A percentile compares a stretch with the other conserved stretches of the same genome.
These are phyloP conservation scores for Penicillium frequentans DNA, from an alignment of 2,329 filamentous ascomycete genomes.

Conservation along the genomic window DNA sequence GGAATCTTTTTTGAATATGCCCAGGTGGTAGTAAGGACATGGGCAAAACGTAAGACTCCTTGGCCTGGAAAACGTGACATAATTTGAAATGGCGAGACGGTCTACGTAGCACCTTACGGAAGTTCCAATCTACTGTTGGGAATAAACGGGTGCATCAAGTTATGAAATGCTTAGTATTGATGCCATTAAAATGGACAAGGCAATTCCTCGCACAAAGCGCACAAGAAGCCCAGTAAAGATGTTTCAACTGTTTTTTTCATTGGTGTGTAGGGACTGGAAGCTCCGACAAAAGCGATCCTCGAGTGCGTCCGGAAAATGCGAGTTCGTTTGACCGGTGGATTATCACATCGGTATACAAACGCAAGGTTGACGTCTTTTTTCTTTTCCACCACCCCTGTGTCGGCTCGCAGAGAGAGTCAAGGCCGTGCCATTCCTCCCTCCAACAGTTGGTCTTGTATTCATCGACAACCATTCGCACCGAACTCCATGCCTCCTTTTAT, in stretches of 20 bases:
- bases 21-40: no score
- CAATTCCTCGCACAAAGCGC: background rate
- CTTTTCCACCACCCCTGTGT: constrained; percentile 26
- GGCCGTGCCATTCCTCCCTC: constrained; percentile 25
- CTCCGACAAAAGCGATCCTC: constrained; percentile 31
- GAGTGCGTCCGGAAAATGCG: constrained; percentile 31
- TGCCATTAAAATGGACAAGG: background rate
- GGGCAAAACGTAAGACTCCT: no score
- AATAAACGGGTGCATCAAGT: background rate
- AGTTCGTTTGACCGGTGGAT: constrained; percentile 28
- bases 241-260: constrained; percentile 44
- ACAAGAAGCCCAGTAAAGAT: constrained; percentile 22
- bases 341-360: constrained; percentile 26
- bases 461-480: constrained; percentile 26
- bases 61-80: background rate
- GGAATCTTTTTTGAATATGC: no score
- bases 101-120: background rate
- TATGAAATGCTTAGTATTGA: background rate
- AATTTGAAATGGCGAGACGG: background rate
- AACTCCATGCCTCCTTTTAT: constrained; percentile 28
- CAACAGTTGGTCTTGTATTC: constrained; percentile 30
- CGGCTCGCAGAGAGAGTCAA: constrained; percentile 33
- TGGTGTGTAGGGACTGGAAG: constrained; percentile 33
- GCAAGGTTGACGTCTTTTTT: constrained; percentile 20
- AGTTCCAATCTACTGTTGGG: background rate